A percentile compares a stretch with the other conserved stretches of the same genome.
phyloP scores from a whole-genome alignment of 1,284 basidiomycete genomes.

The Ceratobasidium sp. region DNA sequence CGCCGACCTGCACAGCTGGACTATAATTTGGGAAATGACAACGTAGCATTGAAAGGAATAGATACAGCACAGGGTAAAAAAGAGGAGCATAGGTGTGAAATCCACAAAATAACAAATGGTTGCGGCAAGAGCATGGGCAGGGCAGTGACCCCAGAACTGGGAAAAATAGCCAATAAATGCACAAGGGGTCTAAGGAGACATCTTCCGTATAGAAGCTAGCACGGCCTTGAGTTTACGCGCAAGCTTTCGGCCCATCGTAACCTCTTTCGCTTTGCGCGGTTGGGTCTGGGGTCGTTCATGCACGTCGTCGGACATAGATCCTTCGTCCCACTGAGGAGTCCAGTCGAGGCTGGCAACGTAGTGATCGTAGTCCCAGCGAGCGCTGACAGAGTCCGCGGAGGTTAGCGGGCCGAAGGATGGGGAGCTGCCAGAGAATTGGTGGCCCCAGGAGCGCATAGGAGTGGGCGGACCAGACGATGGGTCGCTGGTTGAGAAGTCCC shows the following conservation, averaged over 20 bases:
- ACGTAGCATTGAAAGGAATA: too few species aligned
- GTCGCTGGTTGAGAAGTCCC: slow-evolving; percentile 1
- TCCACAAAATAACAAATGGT: neutral
- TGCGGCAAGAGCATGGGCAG: neutral
- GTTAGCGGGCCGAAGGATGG: slow-evolving; percentile 21
- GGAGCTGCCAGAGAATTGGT: neutral
- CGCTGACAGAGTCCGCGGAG: neutral
- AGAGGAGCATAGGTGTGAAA: neutral
- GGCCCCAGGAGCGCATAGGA: neutral
- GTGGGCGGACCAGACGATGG: slow-evolving; percentile 2
- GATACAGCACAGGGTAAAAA: too few species aligned
- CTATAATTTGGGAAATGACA: too few species aligned
- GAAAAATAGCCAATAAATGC: neutral
- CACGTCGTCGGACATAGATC: neutral
- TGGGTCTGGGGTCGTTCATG: neutral
- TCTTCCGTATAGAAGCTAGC: neutral
- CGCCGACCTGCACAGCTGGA: too few species aligned
- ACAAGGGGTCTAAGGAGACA: neutral
- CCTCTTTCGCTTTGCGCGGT: slow-evolving; percentile 18
- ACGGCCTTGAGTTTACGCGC: slow-evolving; percentile 13
- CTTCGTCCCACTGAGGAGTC: neutral
- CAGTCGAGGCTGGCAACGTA: neutral
- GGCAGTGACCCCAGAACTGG: neutral
- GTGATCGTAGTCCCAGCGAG: neutral
- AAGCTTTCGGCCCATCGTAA: slow-evolving; percentile 13